Evolutionary conservation across 2,329 filamentous ascomycete species (phyloP).

Genomic region (Podosphaera aphanis): DNA sequence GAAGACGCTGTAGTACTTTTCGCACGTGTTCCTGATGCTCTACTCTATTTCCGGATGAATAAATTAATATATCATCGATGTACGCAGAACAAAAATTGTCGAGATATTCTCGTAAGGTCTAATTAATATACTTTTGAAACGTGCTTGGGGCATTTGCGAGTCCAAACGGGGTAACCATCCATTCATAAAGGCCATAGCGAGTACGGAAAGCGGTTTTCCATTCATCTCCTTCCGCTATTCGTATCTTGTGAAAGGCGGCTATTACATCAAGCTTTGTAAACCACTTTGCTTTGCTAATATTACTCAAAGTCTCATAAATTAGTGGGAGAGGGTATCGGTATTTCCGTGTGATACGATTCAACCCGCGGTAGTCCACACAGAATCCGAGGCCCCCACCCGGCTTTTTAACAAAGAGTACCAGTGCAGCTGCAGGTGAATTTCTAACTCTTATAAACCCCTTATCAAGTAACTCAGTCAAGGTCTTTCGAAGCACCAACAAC

Average conservation of each 20-base stretch:
- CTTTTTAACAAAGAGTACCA: background rate
- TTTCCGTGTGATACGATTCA: background rate
- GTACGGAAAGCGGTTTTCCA: constrained; percentile 1
- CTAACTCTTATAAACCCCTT: background rate
- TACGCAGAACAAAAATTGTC: constrained; percentile 1
- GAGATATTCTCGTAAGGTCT: constrained; percentile 1
- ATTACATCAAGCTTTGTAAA: background rate
- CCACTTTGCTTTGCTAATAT: background rate
- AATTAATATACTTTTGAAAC: constrained; percentile 3
- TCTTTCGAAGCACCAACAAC: background rate
- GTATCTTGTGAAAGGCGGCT: background rate
- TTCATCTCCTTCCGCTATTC: constrained; percentile 1
- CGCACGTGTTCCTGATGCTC: constrained; percentile 1
- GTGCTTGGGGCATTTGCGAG: constrained; percentile 1
- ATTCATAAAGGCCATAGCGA: no score
- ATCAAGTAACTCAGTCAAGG: background rate
- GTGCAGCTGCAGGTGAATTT: background rate
- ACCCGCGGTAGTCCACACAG: background rate
- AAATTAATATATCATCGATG: constrained; percentile 3
- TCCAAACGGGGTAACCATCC: no score
- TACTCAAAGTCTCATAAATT: background rate
- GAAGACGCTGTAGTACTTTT: constrained; percentile 1
- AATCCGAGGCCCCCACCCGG: background rate
- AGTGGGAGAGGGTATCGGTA: background rate
- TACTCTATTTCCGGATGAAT: background rate